These are phyloP conservation scores for Fusarium nematophilum DNA, from an alignment of 2,329 filamentous ascomycete genomes.

Conservation along the genomic window DNA sequence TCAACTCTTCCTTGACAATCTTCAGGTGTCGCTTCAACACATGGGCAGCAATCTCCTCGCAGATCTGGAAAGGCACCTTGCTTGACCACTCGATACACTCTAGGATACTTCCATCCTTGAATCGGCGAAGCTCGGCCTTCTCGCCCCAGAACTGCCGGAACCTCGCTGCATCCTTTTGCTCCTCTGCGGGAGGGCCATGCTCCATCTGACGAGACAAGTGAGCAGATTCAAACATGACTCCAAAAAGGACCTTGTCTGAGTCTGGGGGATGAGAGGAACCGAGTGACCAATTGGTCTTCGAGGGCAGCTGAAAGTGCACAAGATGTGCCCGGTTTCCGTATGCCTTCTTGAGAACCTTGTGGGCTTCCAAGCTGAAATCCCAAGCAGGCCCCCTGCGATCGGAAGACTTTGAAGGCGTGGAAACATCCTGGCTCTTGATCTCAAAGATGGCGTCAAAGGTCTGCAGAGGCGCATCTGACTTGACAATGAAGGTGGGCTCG, in stretches of 20 bases:
- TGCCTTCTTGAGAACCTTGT: constrained; percentile 75
- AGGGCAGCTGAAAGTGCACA: constrained; percentile 66
- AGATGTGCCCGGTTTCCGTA: constrained; percentile 79
- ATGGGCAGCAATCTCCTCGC: constrained; percentile 83
- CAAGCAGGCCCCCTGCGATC: constrained; percentile 58
- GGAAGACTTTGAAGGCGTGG: constrained; percentile 42
- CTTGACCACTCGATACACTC: constrained; percentile 91
- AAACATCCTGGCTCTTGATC: constrained; percentile 47
- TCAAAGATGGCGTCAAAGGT: constrained; percentile 63
- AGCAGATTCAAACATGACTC: constrained; percentile 77
- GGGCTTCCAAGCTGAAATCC: constrained; percentile 67
- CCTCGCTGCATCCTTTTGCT: constrained; percentile 81
- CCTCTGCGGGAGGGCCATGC: constrained; percentile 86
- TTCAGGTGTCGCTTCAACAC: constrained; percentile 77
- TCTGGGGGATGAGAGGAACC: constrained; percentile 31
- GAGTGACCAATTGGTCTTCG: constrained; percentile 48
- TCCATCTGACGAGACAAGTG: constrained; percentile 84
- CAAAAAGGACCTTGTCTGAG: constrained; percentile 65
- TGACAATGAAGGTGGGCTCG: constrained; percentile 82
- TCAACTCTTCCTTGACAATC: constrained; percentile 64
- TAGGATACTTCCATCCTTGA: constrained; percentile 93
- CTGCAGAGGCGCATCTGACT: constrained; percentile 64
- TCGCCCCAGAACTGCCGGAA: constrained; percentile 97
- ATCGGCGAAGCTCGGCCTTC: constrained; percentile 90
- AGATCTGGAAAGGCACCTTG: constrained; percentile 71